Evolutionary conservation across 2,329 filamentous ascomycete genomes (phyloP).

Genomic region (Talaromyces atroroseus): DNA sequence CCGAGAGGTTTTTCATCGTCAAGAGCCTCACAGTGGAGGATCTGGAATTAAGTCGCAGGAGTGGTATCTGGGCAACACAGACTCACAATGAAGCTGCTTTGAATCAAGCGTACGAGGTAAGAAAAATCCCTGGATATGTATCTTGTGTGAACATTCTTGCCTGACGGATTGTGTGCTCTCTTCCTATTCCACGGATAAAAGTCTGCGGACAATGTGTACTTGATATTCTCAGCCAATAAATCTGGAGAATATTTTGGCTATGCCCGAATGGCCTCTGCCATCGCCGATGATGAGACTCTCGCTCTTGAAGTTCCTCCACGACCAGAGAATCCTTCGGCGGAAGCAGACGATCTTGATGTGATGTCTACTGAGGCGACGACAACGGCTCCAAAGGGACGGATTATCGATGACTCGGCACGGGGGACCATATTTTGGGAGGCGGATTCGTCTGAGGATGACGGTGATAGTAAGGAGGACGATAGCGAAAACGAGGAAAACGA

Average conservation of each 20-base stretch:
- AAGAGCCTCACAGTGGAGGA: slow-evolving; percentile 92
- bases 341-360: slow-evolving; percentile 67
- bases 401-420: slow-evolving; percentile 88
- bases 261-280: slow-evolving; percentile 79
- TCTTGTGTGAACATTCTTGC: not conserved
- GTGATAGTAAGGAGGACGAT: slow-evolving; percentile 17
- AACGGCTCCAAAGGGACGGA: slow-evolving; percentile 71
- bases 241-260: slow-evolving; percentile 97
- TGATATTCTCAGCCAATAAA: slow-evolving; percentile 95
- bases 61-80: slow-evolving; percentile 89
- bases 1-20: slow-evolving; percentile 82
- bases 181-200: slow-evolving; percentile 30
- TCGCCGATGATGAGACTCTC: slow-evolving; percentile 68
- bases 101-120: slow-evolving; percentile 76
- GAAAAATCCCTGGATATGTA: slow-evolving; percentile 16
- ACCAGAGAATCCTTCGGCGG: slow-evolving; percentile 50
- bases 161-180: not conserved
- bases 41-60: slow-evolving; percentile 79
- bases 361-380: slow-evolving; percentile 75
- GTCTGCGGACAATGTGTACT: slow-evolving; percentile 76
- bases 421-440: slow-evolving; percentile 97
- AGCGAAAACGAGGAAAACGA: slow-evolving; percentile 23
- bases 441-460: slow-evolving; percentile 53
- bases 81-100: slow-evolving; percentile 82
- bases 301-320: slow-evolving; percentile 65